Evolutionary conservation across 2,329 filamentous ascomycete species (phyloP), one percentile per base, ranked within the genome.

Genomic region (Monilinia aucupariae): DNA sequence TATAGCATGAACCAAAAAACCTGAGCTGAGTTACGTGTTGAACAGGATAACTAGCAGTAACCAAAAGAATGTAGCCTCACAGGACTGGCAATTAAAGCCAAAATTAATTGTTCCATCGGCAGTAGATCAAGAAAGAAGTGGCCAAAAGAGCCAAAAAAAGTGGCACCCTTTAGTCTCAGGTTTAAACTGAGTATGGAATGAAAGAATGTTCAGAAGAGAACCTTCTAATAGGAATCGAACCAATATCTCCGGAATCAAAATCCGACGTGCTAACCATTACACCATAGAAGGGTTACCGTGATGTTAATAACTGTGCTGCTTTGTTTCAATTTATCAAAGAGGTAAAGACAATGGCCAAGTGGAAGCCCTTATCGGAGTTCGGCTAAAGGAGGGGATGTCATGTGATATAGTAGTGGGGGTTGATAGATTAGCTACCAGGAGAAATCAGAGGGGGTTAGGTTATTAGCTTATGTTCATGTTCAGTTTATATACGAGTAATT

Each of bases 211-310:
- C 61, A 4, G n/a, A 1, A 25, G 6, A 51, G 61, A 62, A 62
- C 51, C 53, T 62, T 49, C 59, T 56, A 62, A 62, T 62, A 62
- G 61, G 61, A 62, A 62, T 62, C 61, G 61, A 62, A 62, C 61
- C 61, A 62, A 62, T 62, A 62, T 62, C 60, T 62, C 61, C 59
- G 22, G 59, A 61, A 61, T 61, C 59, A 61, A 55, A 61, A 61
- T 61, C 59, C 27, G 27, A 37, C 27, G 53, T 62, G 61, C 61
- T 62, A 37, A 62, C 61, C 61, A 59, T 62, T 62, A 62, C 61
- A 62, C 59, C 59, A 62, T 62, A 49, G 59, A 41, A 56, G 53
- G 39, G 25, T 17, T 55, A 25, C 51, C 32, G 27, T 30, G n/a
- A 4, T 32, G 7, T 10, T 50, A 2, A 17, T 47, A 2, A 1